These are phyloP conservation scores for Alternaria incomplexa DNA, from an alignment of 2,329 filamentous ascomycete species.

Conservation along the genomic window DNA sequence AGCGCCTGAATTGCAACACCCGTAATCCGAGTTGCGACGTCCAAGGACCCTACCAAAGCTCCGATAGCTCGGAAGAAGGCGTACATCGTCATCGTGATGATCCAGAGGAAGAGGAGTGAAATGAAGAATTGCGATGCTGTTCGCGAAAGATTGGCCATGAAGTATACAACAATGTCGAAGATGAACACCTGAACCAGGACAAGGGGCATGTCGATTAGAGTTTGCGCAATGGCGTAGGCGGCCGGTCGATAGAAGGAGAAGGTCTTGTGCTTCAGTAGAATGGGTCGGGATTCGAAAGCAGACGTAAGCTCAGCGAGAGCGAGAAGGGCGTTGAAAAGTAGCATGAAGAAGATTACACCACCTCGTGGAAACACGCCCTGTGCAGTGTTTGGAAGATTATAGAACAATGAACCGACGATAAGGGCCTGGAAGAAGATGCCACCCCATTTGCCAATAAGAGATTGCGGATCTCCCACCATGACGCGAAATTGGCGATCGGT, in stretches of 20 bases:
- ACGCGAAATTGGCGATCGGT: constrained; percentile 55
- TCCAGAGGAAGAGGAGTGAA: constrained; percentile 67
- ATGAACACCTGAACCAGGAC: constrained; percentile 64
- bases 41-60: constrained; percentile 43
- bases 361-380: constrained; percentile 65
- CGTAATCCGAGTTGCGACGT: constrained; percentile 49
- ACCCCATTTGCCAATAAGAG: constrained; percentile 55
- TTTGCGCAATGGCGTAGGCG: constrained; percentile 65
- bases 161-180: constrained; percentile 68
- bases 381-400: constrained; percentile 59
- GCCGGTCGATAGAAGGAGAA: constrained; percentile 72
- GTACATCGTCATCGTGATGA: constrained; percentile 54
- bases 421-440: constrained; percentile 51
- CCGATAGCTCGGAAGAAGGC: constrained; percentile 50
- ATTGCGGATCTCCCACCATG: constrained; percentile 61
- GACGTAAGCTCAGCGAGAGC: constrained; percentile 67
- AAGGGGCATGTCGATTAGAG: constrained; percentile 63
- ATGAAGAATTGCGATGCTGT: constrained; percentile 69
- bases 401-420: constrained; percentile 57
- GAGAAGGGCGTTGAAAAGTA: constrained; percentile 68
- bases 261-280: constrained; percentile 72
- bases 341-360: constrained; percentile 65
- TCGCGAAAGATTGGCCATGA: constrained; percentile 63
- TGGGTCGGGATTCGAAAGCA: constrained; percentile 67
- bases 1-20: constrained; percentile 50